A percentile compares a stretch with the other conserved stretches of the same genome.
Evolutionary conservation across 192 early-diverging fungal species (phyloP).

Genomic region (Diversispora eburnea): DNA sequence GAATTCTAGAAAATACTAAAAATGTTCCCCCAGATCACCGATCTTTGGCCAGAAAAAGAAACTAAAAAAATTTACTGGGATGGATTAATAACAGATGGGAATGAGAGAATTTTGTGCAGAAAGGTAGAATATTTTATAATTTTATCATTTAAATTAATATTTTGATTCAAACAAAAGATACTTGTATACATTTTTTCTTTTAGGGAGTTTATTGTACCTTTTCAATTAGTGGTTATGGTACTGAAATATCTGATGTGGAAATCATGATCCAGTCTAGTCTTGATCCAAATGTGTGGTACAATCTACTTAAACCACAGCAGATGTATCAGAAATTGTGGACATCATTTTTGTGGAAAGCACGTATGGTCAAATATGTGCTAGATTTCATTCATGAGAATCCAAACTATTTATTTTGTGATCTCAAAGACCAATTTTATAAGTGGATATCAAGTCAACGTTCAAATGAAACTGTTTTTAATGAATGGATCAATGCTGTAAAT

Average conservation of each 20-base stretch:
- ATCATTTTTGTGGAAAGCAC: background rate
- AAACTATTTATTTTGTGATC: background rate
- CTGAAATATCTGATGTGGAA: background rate
- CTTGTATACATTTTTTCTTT: background rate
- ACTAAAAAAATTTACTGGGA: no score
- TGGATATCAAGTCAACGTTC: background rate
- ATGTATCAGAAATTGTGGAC: background rate
- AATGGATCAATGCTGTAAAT: slow-evolving; percentile 14
- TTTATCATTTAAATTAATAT: background rate
- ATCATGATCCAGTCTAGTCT: background rate
- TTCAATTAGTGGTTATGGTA: background rate
- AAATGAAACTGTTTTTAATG: background rate
- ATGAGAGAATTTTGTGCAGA: no score
- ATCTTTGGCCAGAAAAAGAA: background rate
- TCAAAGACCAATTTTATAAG: background rate
- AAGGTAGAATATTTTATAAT: no score
- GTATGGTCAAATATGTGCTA: background rate
- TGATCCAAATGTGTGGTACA: background rate
- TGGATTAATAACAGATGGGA: no score
- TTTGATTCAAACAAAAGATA: background rate
- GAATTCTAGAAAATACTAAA: background rate
- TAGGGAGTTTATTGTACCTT: background rate
- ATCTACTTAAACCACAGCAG: background rate
- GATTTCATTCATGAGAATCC: background rate
- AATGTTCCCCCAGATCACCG: background rate